Evolutionary conservation across 768 basidiomycete genomes (phyloP), one percentile per base, ranked within the genome.

Genomic region (Kwoniella botswanensis): DNA sequence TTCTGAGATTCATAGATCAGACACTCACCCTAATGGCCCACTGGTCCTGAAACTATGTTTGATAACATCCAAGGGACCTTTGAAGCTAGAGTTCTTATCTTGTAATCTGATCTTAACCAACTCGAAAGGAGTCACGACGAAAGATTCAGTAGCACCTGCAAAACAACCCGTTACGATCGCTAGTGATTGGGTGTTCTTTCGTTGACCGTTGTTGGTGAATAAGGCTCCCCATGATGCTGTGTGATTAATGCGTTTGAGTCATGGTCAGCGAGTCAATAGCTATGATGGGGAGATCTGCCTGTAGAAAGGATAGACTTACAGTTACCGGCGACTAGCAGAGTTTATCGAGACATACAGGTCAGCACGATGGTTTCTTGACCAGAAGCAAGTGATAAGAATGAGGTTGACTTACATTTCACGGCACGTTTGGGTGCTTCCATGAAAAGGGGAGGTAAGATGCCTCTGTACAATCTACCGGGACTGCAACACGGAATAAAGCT

Each of bases 391-490:
- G 71, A 71, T 10, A 72, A 73, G 65, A 77, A 79, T 35, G 24
- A 55, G 18, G 13, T 4, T 5, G 10, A 77, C 83, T 72, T 64
- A 84, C 83, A 84, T 88, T 98, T 99, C 59, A 94, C 92, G 17
- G 97, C 97, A 85, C 97, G 90, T 86, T 99, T 99, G 1, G 97
- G 97, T 17, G 97, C 97, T 84, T 99, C 97, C 56, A 99, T 86
- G 78, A 98, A 88, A 11, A 99, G 84, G 18, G 97, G 97, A 11
- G 97, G 94, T n/a, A 94, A 90, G 70, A 99, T 89, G 76, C 96
- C 97, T 86, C 95, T 88, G 85, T 99, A 99, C 67, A 99, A 85
- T 56, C 93, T 58, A 29, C 71, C 46, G 13, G 68, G 55, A 43
- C 71, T 72, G 24, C 11, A 44, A 4, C 11, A 15, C 4, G 3